Evolutionary conservation across 129 eudicot species (phyloP).

Genomic region (Saussurea involucrata): DNA sequence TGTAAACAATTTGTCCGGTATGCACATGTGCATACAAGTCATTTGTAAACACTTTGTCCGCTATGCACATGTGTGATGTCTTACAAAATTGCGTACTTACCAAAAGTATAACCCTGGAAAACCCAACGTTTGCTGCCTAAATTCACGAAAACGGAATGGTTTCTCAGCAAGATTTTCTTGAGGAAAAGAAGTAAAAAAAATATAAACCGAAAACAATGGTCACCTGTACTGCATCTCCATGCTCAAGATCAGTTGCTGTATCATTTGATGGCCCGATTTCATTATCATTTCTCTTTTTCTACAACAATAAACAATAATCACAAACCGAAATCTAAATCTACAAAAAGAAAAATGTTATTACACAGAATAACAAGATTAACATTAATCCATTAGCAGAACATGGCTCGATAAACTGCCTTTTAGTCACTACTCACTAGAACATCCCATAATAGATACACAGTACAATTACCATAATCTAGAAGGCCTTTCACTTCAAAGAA

Average conservation of each 20-base stretch:
- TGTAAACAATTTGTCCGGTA: too few relatives aligned
- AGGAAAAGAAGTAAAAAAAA: not conserved
- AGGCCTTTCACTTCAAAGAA: not conserved
- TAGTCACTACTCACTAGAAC: not conserved
- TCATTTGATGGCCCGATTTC: conserved; percentile 28
- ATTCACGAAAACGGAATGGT: not conserved
- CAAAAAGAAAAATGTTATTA: not conserved
- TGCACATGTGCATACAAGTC: too few relatives aligned
- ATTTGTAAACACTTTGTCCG: too few relatives aligned
- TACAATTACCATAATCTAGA: not conserved
- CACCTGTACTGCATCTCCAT: conserved; percentile 48
- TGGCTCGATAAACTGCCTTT: not conserved
- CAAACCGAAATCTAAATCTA: not conserved
- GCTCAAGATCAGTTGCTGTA: conserved; percentile 37
- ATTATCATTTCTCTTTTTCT: conserved; percentile 29
- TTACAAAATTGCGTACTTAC: conserved; percentile 18
- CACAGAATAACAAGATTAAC: not conserved
- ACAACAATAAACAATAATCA: not conserved
- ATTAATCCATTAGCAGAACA: not conserved
- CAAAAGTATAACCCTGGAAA: conserved; percentile 43
- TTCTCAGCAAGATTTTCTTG: not conserved
- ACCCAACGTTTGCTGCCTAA: conserved; percentile 50
- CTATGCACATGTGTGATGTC: not conserved
- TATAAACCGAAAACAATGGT: not conserved
- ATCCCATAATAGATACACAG: not conserved